Evolutionary conservation across 2,329 filamentous ascomycete species (phyloP).

Genomic region (Clonostachys sp.): DNA sequence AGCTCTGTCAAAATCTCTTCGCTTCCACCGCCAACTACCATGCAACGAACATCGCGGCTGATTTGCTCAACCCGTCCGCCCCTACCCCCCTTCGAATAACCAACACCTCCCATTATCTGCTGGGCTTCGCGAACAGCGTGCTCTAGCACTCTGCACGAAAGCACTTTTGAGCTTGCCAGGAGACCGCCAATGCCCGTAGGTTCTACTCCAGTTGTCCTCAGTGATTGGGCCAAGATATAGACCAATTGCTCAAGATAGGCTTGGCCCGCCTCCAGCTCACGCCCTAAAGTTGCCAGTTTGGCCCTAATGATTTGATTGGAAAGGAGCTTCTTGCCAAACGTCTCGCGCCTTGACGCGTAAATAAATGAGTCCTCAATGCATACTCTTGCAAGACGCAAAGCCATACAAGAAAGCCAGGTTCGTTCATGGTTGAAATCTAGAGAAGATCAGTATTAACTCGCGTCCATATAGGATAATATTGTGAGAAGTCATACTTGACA

Average conservation of each 20-base stretch:
- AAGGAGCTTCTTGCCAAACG: conserved; percentile 55
- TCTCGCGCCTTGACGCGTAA: conserved; percentile 47
- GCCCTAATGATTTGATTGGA: conserved; percentile 54
- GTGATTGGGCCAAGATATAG: conserved; percentile 37
- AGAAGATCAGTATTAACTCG: background rate
- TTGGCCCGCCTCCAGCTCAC: conserved; percentile 56
- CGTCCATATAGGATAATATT: too few species aligned
- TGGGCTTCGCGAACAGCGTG: conserved; percentile 45
- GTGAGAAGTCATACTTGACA: conserved; percentile 22
- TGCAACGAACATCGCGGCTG: conserved; percentile 39
- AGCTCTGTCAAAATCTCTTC: conserved; percentile 47
- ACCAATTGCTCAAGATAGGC: conserved; percentile 59
- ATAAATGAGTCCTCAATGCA: conserved; percentile 47
- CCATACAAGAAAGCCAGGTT: conserved; percentile 50
- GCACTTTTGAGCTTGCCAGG: conserved; percentile 34
- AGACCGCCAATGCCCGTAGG: conserved; percentile 17
- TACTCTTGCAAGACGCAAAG: conserved; percentile 51
- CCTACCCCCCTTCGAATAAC: conserved; percentile 42
- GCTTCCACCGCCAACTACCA: conserved; percentile 48
- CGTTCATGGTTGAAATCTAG: conserved; percentile 51
- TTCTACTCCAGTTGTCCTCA: conserved; percentile 5
- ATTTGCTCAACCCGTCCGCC: conserved; percentile 48
- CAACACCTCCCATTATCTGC: conserved; percentile 48
- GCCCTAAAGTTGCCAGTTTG: conserved; percentile 55
- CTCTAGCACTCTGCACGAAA: conserved; percentile 42